Base-by-base conservation (phyloP, 164 flowering plant species). In the Liquidambar formosana region DNA sequence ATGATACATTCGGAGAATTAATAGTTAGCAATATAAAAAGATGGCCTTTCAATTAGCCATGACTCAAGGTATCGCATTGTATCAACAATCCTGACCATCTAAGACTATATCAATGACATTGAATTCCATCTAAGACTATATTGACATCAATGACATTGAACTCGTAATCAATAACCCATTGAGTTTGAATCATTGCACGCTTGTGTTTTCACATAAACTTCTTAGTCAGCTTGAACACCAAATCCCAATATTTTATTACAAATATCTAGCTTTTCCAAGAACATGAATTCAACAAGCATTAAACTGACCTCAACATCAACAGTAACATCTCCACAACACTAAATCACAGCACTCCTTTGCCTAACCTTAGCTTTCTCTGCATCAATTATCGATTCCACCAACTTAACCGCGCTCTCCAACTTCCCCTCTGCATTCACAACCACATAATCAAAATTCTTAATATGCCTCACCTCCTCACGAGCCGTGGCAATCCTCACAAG, bases 311-410 rank as follows among this genome's bases (percentile, higher is more conserved):
- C 16, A 22, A 19, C 33, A 68, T 26, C 21, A 45, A 25, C 14
- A 51, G n/a, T 64, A 57, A 64, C 38, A 9, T 43, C 51, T 43
- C 56, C 69, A 45, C 18, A 56, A 43, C 18, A 21, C 69, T 82
- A 90, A 13, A 93, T 62, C 25, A 65, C 79, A 10, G 80, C 82
- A 9, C 22, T 78, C 70, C 86, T 84, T 27, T 86, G 94, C 54
- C 60, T 72, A 26, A 94, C 96, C 77, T 77, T 92, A 43, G 97
- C 96, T 69, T 90, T 92, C 88, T 94, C 97, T 0, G 96, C 96
- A 78, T 90, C 93, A 67, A 92, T 88, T 23, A 94, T 88, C 4
- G 96, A 85, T 64, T 79, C 97, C 28, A 95, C 80, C 66, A 82
- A 49, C 72, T 74, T 80, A 23, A 89, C 97, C 0, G 97, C 85